phyloP scores from a whole-genome alignment of 177 flowering plant species.

The Telopea speciosissima region DNA sequence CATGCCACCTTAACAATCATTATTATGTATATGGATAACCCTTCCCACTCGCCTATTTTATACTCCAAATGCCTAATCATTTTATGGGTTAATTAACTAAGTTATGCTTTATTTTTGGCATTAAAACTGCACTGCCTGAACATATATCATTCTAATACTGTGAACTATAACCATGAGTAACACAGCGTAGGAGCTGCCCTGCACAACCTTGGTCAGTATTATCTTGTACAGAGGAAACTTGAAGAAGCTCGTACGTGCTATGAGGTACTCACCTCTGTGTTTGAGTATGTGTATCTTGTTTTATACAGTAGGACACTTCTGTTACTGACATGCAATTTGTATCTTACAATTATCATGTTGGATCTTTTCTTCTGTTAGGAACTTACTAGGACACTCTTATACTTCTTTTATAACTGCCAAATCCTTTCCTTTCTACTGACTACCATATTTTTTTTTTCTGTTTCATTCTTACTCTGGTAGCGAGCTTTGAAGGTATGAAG shows the following conservation, averaged over 20 bases:
- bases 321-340: not conserved
- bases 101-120: not conserved
- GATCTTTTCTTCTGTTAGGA: conserved; percentile 1
- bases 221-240: conserved; percentile 59
- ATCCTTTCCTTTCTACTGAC: conserved; percentile 13
- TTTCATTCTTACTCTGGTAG: conserved; percentile 34
- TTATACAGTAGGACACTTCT: not conserved
- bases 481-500: conserved; percentile 74
- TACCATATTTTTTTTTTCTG: conserved; percentile 3
- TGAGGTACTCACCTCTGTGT: conserved; percentile 44
- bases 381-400: not conserved
- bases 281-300: not conserved
- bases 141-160: not conserved
- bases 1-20: not conserved
- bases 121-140: not conserved
- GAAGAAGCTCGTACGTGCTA: conserved; percentile 62
- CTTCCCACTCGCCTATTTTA: not conserved
- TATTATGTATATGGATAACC: not conserved
- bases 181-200: conserved; percentile 74
- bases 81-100: not conserved
- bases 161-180: not conserved
- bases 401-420: not conserved
- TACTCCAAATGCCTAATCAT: not conserved
- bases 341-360: not conserved
- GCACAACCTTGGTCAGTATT: conserved; percentile 89